Conservation (phyloP, 768 basidiomycete genomes). For the Rhodotorula kratochvilovae region DNA sequence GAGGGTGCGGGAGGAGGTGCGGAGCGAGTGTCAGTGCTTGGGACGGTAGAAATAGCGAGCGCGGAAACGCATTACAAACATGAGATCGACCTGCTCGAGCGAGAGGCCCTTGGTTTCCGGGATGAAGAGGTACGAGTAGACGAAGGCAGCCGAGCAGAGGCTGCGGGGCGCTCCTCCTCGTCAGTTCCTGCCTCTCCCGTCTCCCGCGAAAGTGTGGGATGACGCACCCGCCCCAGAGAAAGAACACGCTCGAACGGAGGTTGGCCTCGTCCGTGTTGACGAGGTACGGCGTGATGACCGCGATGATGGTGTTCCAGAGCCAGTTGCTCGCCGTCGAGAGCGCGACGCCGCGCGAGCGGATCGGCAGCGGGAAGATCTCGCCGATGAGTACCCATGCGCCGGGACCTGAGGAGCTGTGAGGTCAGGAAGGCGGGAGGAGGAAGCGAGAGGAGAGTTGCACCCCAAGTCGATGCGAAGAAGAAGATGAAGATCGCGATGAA, state of each 20-base stretch:
- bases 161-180: too few species aligned
- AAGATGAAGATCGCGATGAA: conserved; percentile 45
- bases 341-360: conserved; percentile 77
- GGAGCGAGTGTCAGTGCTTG: not conserved
- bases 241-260: conserved; percentile 59
- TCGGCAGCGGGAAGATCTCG: conserved; percentile 76
- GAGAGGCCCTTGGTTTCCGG: conserved; percentile 60
- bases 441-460: not conserved
- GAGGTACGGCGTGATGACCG: conserved; percentile 51
- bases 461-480: conserved; percentile 58
- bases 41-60: not conserved
- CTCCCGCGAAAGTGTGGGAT: too few species aligned
- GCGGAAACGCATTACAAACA: conserved; percentile 23
- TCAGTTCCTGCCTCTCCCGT: too few species aligned
- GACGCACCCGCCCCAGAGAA: conserved; percentile 52
- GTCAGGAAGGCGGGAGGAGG: not conserved
- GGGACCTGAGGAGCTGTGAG: not conserved
- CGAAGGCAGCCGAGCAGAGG: conserved; percentile 64
- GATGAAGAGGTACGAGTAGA: conserved; percentile 64
- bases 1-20: too few species aligned
- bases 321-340: conserved; percentile 71
- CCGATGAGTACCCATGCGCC: conserved; percentile 55
- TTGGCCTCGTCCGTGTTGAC: conserved; percentile 45
- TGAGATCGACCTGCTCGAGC: conserved; percentile 72
- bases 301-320: conserved; percentile 74